Evolutionary conservation across 1,139 yeast species (phyloP), one percentile per base, ranked within the genome.

Genomic region (Debaryomycetaceae sp.): DNA sequence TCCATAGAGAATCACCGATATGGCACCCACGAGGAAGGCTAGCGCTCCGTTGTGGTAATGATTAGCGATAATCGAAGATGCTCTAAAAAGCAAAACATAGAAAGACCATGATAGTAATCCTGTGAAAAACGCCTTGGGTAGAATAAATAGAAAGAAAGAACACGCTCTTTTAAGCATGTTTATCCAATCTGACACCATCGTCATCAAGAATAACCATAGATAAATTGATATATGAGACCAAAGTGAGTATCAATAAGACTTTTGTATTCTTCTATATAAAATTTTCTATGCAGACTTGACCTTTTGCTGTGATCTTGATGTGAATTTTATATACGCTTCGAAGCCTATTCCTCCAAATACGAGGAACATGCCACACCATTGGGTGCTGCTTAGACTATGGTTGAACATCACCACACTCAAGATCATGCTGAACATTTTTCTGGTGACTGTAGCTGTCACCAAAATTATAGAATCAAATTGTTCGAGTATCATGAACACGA

Each of bases 401-500:
- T 92, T 94, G 63, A 89, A 92, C 50, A 92, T 68, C 3, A 87
- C 59, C 39, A 92, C 96, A 55, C 96, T 86, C 43, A 92, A 65
- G 16, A 89, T 73, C 98, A 92, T 91, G 38, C 97, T 88, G 39
- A 89, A 70, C 97, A 92, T 91, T 57, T 92, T 92, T 49, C 99
- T 75, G 1, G 98, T 91, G 6, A 92, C 97, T 0, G 98, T 94
- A 15, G 95, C 94, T 24, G 96, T 91, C 29, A 92, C 89, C 40
- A 92, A 68, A 1, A 87, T 77, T 44, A 92, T 69, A 3, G 96
- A 87, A 38, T 92, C 96, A 56, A 87, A 92, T 44, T 78, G 72
- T 51, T 87, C 95, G 37, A 92, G 67, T 1, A 96, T 88, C 41
- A 83, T 66, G 59, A 91, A 92, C 37, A 92, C 88, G 61, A 92